These are phyloP conservation scores for Orobanche coerulescens DNA, from an alignment of 257 asterid genomes.

Conservation along the genomic window DNA sequence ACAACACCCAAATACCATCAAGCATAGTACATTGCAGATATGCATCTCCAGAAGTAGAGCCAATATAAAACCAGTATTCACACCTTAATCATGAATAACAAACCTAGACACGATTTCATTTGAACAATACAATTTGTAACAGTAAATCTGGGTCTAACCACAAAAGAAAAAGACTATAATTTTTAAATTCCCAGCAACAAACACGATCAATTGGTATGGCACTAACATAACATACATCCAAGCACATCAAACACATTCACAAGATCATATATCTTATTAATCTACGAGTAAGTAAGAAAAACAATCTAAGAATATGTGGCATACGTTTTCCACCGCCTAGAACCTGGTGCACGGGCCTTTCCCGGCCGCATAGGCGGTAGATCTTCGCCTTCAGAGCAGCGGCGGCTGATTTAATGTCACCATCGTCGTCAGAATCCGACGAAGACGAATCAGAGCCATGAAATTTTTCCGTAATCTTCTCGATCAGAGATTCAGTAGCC, in stretches of 20 bases:
- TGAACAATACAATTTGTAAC: neutral
- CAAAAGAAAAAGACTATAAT: neutral
- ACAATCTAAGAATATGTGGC: constrained; percentile 12
- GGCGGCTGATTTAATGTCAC: constrained; percentile 36
- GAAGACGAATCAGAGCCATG: constrained; percentile 57
- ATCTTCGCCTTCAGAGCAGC: constrained; percentile 48
- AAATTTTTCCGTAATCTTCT: constrained; percentile 54
- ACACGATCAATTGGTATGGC: neutral
- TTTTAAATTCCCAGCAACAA: neutral
- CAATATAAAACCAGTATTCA: neutral
- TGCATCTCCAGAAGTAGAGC: neutral
- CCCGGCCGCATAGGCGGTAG: constrained; percentile 79
- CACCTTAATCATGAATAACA: neutral
- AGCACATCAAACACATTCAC: constrained; percentile 2
- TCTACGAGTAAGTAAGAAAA: constrained; percentile 1
- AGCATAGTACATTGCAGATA: neutral
- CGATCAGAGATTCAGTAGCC: constrained; percentile 42
- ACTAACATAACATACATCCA: neutral
- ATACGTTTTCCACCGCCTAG: constrained; percentile 86
- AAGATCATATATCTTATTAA: neutral
- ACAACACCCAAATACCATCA: neutral
- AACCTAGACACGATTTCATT: neutral
- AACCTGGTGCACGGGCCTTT: constrained; percentile 64
- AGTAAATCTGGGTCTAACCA: neutral
- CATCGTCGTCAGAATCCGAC: constrained; percentile 58